Evolutionary conservation across 2,329 filamentous ascomycete species (phyloP).

Genomic region (Fusarium armeniacum): DNA sequence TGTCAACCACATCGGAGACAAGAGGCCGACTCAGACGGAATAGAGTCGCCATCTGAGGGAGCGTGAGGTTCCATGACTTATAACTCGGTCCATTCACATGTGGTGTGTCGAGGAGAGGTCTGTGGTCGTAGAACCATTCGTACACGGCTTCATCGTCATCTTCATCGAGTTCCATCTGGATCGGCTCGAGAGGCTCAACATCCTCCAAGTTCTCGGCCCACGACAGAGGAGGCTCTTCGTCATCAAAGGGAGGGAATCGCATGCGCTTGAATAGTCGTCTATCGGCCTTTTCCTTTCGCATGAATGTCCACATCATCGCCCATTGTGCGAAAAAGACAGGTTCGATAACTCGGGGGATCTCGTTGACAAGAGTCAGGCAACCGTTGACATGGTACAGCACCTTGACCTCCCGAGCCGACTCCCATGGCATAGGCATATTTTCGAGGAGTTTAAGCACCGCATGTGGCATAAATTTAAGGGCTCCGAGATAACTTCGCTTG

Average conservation of each 20-base stretch:
- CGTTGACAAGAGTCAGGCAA: slow-evolving; percentile 95
- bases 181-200: slow-evolving; percentile 95
- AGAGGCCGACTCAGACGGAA: slow-evolving; percentile 93
- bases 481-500: slow-evolving; percentile 97
- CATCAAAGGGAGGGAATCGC: slow-evolving; percentile 98
- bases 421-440: slow-evolving; percentile 99
- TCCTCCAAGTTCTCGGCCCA: slow-evolving; percentile 99
- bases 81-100: slow-evolving; percentile 98
- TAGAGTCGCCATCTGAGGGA: slow-evolving; percentile 96
- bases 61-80: slow-evolving; percentile 91
- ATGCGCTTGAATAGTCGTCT: slow-evolving; percentile 97
- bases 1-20: slow-evolving; percentile 91
- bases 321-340: slow-evolving; percentile 98
- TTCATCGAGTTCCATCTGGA: slow-evolving; percentile 98
- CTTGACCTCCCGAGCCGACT: slow-evolving; percentile 95
- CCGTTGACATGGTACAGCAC: slow-evolving; percentile 99
- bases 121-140: slow-evolving; percentile 98
- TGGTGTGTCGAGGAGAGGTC: slow-evolving; percentile 88
- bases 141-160: slow-evolving; percentile 90
- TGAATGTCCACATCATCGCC: slow-evolving; percentile 99
- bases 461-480: slow-evolving; percentile 99
- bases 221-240: slow-evolving; percentile 96
- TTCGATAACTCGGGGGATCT: slow-evolving; percentile 95
- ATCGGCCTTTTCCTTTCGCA: slow-evolving; percentile 98
- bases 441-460: slow-evolving; percentile 96